Percentiles rank a stretch among this genome's conserved stretches.
These are phyloP conservation scores for Xylariaceae sp. DNA, from an alignment of 2,329 filamentous ascomycete species.

Conservation along the genomic window DNA sequence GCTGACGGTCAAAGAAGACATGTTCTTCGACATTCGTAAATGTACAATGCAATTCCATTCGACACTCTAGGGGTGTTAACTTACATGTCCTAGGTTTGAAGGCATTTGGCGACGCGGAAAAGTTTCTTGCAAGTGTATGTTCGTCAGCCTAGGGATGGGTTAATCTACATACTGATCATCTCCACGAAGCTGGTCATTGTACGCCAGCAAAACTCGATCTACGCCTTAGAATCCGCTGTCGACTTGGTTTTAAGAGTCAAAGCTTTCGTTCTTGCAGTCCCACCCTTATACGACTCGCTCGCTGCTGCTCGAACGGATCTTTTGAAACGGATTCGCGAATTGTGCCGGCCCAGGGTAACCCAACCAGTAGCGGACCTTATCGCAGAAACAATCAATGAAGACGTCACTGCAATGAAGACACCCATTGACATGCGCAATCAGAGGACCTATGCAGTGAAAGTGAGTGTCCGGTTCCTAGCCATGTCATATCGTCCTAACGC, in stretches of 20 bases:
- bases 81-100: slow-evolving; percentile 59
- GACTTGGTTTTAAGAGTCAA: slow-evolving; percentile 88
- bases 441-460: slow-evolving; percentile 83
- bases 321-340: slow-evolving; percentile 64
- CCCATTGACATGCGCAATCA: slow-evolving; percentile 88
- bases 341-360: slow-evolving; percentile 65
- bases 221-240: slow-evolving; percentile 74
- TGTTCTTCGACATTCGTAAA: slow-evolving; percentile 75
- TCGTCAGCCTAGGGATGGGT: neutral
- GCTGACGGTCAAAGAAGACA: slow-evolving; percentile 75
- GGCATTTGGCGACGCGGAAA: slow-evolving; percentile 75
- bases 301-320: slow-evolving; percentile 61
- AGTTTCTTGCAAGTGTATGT: slow-evolving; percentile 67
- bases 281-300: slow-evolving; percentile 66
- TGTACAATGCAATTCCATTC: slow-evolving; percentile 41
- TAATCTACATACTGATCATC: slow-evolving; percentile 15
- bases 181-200: slow-evolving; percentile 68
- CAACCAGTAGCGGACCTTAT: slow-evolving; percentile 64
- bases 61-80: slow-evolving; percentile 1
- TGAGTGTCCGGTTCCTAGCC: slow-evolving; percentile 27
- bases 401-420: slow-evolving; percentile 73
- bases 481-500: slow-evolving; percentile 19
- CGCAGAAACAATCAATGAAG: slow-evolving; percentile 69
- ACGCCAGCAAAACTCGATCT: slow-evolving; percentile 62
- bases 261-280: slow-evolving; percentile 69